Base-by-base conservation (phyloP, 2,329 filamentous ascomycete genomes). In the Claviceps sp. region DNA sequence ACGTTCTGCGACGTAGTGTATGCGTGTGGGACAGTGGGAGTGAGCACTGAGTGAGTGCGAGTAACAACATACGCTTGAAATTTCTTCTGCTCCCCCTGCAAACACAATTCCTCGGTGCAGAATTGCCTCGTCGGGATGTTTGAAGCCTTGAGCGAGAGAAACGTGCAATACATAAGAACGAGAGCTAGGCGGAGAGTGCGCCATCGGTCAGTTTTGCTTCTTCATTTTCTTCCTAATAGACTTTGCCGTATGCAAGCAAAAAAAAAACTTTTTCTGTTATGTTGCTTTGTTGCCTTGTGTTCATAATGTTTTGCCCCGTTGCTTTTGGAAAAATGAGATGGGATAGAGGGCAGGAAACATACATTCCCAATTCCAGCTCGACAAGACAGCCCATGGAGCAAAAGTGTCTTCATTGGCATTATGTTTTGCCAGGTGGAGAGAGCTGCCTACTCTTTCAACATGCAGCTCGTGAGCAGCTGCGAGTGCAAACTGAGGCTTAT, bases 291-390 rank as follows among this genome's bases (percentile, higher is more conserved):
- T 30, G 26, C 26, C 8, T 30, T 30, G 26, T 30, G 26, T 30
- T 30, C 8, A 26, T 26, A 2, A 10, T 30, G 1, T 30, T 30
- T 2, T 30, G 26, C 4, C 8, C 26, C 26, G 3, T 30, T 30
- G 8, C 8, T 30, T 30, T 30, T 30, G 16, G 4, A 39, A 39
- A 39, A 3, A n/a, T 5, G 14, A n/a, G 38, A n/a, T 14, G 38
- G 14, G 14, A n/a, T 5, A n/a, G 38, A n/a, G 14, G 38, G 38
- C 26, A 30, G 8, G 7, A 30, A 30, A 30, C 6, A 39, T 14
- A 79, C 78, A 77, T 70, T 82, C 80, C 77, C 77, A 82, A 1
- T 77, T 81, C 52, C 74, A 63, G 55, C 82, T 82, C 53, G 70
- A 75, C 5, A 83, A 62, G 4, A 65, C 70, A 1, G 75, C 75